Evolutionary conservation across 169 alveolate genomes (phyloP).

Genomic region (Plasmodium chabaudi): DNA sequence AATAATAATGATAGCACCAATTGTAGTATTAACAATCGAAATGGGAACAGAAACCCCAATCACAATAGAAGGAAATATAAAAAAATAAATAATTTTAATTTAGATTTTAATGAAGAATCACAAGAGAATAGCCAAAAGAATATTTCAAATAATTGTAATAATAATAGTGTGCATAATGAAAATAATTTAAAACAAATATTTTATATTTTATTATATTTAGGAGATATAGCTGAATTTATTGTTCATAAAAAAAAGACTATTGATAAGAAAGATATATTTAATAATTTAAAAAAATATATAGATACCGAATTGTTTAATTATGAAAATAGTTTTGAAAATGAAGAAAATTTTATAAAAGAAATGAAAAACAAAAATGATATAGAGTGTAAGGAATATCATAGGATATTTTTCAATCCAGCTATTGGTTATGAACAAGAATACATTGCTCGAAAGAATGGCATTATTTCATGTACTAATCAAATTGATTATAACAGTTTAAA

Average conservation of each 20-base stretch:
- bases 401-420: constrained; percentile 4
- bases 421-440: constrained; percentile 12
- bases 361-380: constrained; percentile 38
- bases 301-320: constrained; percentile 27
- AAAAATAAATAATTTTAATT: constrained; percentile 34
- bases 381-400: constrained; percentile 26
- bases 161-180: constrained; percentile 3
- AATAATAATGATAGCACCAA: neutral
- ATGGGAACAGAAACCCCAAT: too few relatives aligned
- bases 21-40: too few relatives aligned
- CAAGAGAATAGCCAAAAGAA: constrained; percentile 18
- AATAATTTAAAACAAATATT: constrained; percentile 12
- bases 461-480: neutral
- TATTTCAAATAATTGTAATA: constrained; percentile 14
- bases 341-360: constrained; percentile 16
- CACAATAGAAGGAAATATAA: neutral
- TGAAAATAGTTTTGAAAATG: neutral
- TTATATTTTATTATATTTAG: constrained; percentile 22
- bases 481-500: neutral
- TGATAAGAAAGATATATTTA: constrained; percentile 6
- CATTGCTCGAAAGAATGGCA: neutral
- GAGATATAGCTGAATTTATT: constrained; percentile 42
- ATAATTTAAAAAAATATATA: constrained; percentile 13
- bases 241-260: constrained; percentile 3
- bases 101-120: constrained; percentile 33